Evolutionary conservation across 1,284 basidiomycete genomes (phyloP).

Genomic region (Ustilago loliicola): DNA sequence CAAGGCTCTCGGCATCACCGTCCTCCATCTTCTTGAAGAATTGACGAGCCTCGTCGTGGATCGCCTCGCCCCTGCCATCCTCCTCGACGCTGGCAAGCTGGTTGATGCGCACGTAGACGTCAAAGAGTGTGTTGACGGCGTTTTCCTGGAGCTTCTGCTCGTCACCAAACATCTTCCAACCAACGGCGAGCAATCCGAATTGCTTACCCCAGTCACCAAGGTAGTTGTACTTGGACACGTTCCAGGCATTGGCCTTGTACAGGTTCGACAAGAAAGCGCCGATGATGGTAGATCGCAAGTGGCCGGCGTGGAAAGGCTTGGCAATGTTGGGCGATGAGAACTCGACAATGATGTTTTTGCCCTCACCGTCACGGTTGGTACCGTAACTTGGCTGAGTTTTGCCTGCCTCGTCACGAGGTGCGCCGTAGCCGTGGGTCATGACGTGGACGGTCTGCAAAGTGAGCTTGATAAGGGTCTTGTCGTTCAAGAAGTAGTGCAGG

Average conservation of each 20-base stretch:
- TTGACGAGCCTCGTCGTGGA: constrained; percentile 85
- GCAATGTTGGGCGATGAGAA: constrained; percentile 98
- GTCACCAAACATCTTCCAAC: constrained; percentile 91
- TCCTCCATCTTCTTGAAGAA: constrained; percentile 99
- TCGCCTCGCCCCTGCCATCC: constrained; percentile 74
- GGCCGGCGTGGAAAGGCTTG: constrained; percentile 98
- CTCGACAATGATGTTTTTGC: constrained; percentile 74
- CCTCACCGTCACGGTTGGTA: constrained; percentile 64
- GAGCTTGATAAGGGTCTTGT: constrained; percentile 78
- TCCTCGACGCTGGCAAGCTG: constrained; percentile 78
- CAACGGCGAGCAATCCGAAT: constrained; percentile 83
- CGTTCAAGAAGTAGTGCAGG: constrained; percentile 63
- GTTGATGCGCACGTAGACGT: constrained; percentile 95
- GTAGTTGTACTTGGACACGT: constrained; percentile 91
- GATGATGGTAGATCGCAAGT: constrained; percentile 96
- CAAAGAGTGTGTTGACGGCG: constrained; percentile 93
- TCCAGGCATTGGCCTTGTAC: constrained; percentile 93
- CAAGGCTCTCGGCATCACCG: constrained; percentile 81
- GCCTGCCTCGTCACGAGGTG: constrained; percentile 46
- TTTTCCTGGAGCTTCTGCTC: constrained; percentile 86
- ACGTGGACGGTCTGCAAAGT: constrained; percentile 85
- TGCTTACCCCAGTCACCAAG: constrained; percentile 74
- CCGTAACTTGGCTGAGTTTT: constrained; percentile 67
- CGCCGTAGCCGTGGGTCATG: constrained; percentile 75
- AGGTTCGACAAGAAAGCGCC: constrained; percentile 93